Base-by-base conservation (phyloP, 2,329 filamentous ascomycete species). In the Penicillium sp. region DNA sequence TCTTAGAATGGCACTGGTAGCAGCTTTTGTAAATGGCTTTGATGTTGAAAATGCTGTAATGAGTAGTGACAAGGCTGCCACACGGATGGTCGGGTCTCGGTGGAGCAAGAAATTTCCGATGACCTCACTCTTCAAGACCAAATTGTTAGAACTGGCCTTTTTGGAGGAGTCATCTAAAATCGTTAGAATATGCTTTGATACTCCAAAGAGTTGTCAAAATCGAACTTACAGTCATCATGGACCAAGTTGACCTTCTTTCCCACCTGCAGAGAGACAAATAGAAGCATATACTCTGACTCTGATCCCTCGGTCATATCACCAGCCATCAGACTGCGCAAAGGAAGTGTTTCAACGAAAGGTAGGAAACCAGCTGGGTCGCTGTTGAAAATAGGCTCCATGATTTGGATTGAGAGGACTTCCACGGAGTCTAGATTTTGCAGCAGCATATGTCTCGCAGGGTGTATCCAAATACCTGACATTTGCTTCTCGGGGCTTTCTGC, bases 41-140 rank as follows among this genome's bases (percentile, higher is more conserved):
- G 90, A 92, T 1, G 88, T 88, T 2, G 89, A 86, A 10, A 87
- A 85, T 0, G 91, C 93, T 10, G 88, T 87, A 13, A 92, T 85
- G 8, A 96, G 82, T 13, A 97, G 82, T 27, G 91, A 91, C 37
- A 97, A 82, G 0, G 91, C 91, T n/a, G 92, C 85, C 25, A 92
- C 84, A 27, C 92, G 86, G 52, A 93, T 87, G 61, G 86, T 80
- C 65, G 85, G 78, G 66, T 85, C 85, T 43, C 80, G 80, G 74
- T 77, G 74, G 47, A 73, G 67, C 19, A 80, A 64, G 33, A 78
- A 75, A 16, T 71, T 69, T 16, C 72, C 70, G 33, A 78, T 67
- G 5, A 71, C 59, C 43, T 70, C 64, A 49, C 74, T 74, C 27
- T 73, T 71, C 25, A 78, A 55, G 14, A 76, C 60, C 6, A 77